phyloP scores from a whole-genome alignment of 2,329 filamentous ascomycete species.

The Clarireedia homoeocarpa region DNA sequence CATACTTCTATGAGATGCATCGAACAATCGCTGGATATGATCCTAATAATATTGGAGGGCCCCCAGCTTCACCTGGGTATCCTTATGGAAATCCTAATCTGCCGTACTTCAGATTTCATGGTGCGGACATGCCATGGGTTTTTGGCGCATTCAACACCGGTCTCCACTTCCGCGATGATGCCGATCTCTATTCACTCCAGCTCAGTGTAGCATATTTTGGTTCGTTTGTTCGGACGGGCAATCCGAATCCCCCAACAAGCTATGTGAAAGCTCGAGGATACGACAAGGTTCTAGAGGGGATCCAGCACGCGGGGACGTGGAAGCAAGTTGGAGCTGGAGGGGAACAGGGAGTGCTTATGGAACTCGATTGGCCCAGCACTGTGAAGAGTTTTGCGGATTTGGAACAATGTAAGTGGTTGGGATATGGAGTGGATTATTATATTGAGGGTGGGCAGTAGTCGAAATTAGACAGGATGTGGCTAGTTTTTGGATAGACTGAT shows the following conservation, averaged over 20 bases:
- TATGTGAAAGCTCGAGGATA: constrained; percentile 40
- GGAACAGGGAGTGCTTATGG: constrained; percentile 33
- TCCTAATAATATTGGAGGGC: constrained; percentile 41
- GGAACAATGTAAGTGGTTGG: constrained; percentile 39
- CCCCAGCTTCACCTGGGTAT: constrained; percentile 33
- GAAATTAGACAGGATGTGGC: background rate
- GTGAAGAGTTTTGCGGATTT: constrained; percentile 37
- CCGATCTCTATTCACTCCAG: constrained; percentile 39
- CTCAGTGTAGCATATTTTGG: constrained; percentile 40
- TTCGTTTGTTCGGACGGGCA: constrained; percentile 37
- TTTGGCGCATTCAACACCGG: constrained; percentile 35
- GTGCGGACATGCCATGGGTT: constrained; percentile 38
- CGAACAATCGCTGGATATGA: constrained; percentile 41
- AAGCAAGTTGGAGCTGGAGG: constrained; percentile 34
- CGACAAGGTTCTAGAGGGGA: constrained; percentile 12
- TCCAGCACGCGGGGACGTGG: background rate
- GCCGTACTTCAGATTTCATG: constrained; percentile 47
- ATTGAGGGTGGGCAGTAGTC: constrained; percentile 22
- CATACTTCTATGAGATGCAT: constrained; percentile 46
- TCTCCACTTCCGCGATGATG: constrained; percentile 33
- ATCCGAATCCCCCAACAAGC: constrained; percentile 38
- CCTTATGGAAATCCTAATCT: constrained; percentile 41
- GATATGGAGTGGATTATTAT: constrained; percentile 36
- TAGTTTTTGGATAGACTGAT: background rate
- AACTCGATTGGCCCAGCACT: constrained; percentile 38